phyloP scores from a whole-genome alignment of 768 basidiomycete genomes.

The Arthromyces matolae region DNA sequence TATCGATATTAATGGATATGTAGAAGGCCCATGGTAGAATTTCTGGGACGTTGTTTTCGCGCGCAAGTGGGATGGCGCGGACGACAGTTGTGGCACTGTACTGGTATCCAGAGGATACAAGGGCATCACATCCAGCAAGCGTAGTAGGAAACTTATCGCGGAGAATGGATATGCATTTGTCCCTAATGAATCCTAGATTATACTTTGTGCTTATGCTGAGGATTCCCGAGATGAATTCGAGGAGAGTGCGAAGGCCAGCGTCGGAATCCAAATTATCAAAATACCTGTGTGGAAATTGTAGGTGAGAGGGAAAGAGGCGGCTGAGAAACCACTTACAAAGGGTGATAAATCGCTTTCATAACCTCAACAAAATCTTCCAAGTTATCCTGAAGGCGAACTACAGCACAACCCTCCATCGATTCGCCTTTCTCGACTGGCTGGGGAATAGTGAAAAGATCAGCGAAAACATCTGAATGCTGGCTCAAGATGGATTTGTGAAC shows the following conservation, averaged over 20 bases:
- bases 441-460: conserved; percentile 32
- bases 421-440: conserved; percentile 30
- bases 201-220: conserved; percentile 44
- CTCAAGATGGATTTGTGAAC: conserved; percentile 39
- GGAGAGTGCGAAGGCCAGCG: conserved; percentile 30
- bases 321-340: conserved; percentile 5
- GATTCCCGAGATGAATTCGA: conserved; percentile 39
- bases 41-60: conserved; percentile 35
- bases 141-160: conserved; percentile 40
- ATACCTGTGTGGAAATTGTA: conserved; percentile 23
- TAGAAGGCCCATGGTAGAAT: conserved; percentile 46
- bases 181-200: conserved; percentile 32
- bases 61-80: conserved; percentile 38
- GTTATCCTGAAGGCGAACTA: conserved; percentile 29
- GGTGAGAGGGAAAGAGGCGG: neutral
- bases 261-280: conserved; percentile 35
- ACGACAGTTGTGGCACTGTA: conserved; percentile 37
- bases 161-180: conserved; percentile 37
- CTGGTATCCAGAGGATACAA: conserved; percentile 32
- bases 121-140: conserved; percentile 34
- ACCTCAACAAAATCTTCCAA: conserved; percentile 34
- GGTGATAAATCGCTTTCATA: conserved; percentile 34
- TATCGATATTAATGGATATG: conserved; percentile 37
- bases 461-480: conserved; percentile 39
- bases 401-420: conserved; percentile 33